A percentile compares a stretch with the other conserved stretches of the same genome.
These are phyloP conservation scores for Copromyces sp. DNA, from an alignment of 495 filamentous ascomycete genomes.

Conservation along the genomic window DNA sequence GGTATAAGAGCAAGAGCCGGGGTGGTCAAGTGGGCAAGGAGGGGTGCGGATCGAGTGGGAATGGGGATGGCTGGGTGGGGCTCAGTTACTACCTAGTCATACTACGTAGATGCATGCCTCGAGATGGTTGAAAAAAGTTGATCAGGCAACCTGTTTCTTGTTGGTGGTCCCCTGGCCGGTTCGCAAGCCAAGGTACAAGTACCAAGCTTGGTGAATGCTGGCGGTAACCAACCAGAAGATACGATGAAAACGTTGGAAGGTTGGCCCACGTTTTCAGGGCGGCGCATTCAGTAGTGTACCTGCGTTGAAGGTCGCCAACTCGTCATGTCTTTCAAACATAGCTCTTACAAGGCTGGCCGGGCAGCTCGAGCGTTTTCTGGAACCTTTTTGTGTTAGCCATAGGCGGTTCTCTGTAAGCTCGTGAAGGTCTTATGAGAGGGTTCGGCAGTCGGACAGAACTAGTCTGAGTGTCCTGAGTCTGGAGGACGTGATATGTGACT, in stretches of 20 bases:
- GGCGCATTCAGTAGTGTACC: neutral
- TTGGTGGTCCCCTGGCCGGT: neutral
- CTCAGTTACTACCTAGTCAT: neutral
- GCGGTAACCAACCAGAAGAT: neutral
- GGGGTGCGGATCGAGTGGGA: neutral
- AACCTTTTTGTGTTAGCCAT: neutral
- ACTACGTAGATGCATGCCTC: neutral
- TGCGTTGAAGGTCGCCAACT: neutral
- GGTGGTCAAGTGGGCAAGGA: neutral
- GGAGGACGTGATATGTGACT: conserved; percentile 3
- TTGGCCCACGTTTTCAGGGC: neutral
- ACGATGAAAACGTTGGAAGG: neutral
- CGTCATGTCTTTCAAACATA: neutral
- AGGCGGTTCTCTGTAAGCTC: neutral
- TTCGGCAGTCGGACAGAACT: neutral
- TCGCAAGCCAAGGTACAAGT: neutral
- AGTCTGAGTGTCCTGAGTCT: neutral
- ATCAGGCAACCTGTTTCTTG: neutral
- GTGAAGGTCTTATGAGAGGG: neutral
- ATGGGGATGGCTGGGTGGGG: neutral
- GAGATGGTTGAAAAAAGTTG: neutral
- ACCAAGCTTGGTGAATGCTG: neutral
- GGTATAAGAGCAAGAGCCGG: neutral
- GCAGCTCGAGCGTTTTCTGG: neutral
- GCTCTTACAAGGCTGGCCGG: neutral